These are phyloP conservation scores for Thielaviopsis euricoi DNA, from an alignment of 2,329 filamentous ascomycete genomes.

Conservation along the genomic window DNA sequence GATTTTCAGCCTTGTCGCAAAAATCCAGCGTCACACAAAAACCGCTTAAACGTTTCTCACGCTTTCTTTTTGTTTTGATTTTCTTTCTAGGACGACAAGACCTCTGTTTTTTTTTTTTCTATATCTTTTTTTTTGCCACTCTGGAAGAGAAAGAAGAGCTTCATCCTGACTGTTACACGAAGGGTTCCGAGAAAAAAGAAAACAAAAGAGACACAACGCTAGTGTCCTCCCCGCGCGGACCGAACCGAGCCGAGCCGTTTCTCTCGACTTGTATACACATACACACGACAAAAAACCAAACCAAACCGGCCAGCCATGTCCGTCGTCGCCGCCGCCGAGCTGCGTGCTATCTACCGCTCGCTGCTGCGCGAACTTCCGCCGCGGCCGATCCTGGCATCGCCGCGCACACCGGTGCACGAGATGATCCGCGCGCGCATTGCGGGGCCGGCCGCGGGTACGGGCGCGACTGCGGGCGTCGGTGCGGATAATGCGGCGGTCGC, in stretches of 20 bases:
- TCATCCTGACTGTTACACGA: not conserved
- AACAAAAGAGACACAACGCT: not conserved
- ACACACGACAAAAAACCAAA: not conserved
- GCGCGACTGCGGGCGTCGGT: no score
- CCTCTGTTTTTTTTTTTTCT: no score
- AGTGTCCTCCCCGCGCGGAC: not conserved
- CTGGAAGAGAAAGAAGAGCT: no score
- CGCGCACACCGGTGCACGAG: slow-evolving; percentile 52
- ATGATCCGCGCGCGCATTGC: slow-evolving; percentile 51
- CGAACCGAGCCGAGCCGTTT: not conserved
- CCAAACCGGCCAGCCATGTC: slow-evolving; percentile 15
- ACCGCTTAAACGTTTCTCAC: not conserved
- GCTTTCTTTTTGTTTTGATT: not conserved
- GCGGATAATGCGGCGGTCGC: slow-evolving; percentile 13
- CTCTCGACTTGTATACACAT: not conserved
- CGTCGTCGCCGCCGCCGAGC: slow-evolving; percentile 27
- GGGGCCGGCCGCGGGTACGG: no score
- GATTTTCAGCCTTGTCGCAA: not conserved
- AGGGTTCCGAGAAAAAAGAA: not conserved
- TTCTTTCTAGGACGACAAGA: no score
- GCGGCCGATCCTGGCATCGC: slow-evolving; percentile 36
- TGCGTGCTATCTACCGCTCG: slow-evolving; percentile 72
- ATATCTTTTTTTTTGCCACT: no score
- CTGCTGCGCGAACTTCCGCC: slow-evolving; percentile 80
- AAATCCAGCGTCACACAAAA: not conserved